Base-by-base conservation (phyloP, 192 early-diverging fungal species). In the Dispira parvispora region DNA sequence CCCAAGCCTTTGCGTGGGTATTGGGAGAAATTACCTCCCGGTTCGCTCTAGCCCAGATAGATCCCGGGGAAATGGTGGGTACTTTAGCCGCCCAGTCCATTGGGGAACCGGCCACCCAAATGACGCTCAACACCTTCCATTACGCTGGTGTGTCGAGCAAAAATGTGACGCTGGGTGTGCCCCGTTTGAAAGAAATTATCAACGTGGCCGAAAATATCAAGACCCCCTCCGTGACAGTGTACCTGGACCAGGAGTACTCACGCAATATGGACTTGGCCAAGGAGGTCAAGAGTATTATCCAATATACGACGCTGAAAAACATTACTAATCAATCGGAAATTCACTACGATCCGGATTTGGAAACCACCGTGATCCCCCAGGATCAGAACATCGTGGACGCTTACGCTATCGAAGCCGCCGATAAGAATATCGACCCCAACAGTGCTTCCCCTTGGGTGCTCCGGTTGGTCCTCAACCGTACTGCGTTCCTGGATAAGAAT, bases 61-160 rank as follows among this genome's bases (percentile, higher is more conserved):
- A 90, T 63, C 88, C 92, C 1, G 91, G 94, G 45, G 96, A 99
- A 78, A 96, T 96, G 92, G 93, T 99, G 16, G 96, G 96, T 43
- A 90, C 89, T 14, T 78, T 99, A 63, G 94, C 96, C 25, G 96
- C 96, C 16, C 96, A 99, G 73, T 96, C 92, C 23, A 97, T 99
- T 74, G 96, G 96, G 73, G 96, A 99, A 74, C 96, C 96, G 42
- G 92, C 94, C 3, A 99, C 96, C 47, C 96, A 99, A 70, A 99
- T 99, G 96, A 99, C 96, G 43, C 74, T 99, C 54, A 99, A 99
- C 68, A 99, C 96, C 49, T 99, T 99, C 90, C 96, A 99, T 82
- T 88, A 88, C 74, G 96, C 96, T 62, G 96, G 96, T 89, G 92
- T 96, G 52, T 84, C 85, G 26, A 90, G 88, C 62, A 94, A 94